A percentile compares a stretch with the other conserved stretches of the same genome.
Conservation (phyloP, 116 monocot genomes). For the Posidonia oceanica region DNA sequence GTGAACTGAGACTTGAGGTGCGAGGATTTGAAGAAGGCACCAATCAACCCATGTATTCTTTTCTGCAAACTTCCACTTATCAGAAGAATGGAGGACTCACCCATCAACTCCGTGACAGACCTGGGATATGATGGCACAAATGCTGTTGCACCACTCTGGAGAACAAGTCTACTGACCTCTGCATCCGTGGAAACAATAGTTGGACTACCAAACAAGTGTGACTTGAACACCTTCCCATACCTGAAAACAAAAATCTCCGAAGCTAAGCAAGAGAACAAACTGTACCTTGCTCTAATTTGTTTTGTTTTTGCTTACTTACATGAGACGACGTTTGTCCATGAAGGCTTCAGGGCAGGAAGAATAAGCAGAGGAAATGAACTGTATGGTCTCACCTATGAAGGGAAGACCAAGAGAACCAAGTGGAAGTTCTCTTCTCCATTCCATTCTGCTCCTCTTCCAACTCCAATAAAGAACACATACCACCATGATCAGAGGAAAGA, state of each 20-base stretch:
- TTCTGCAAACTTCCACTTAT: conserved; percentile 59
- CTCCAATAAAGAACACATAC: conserved; percentile 5
- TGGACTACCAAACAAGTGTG: conserved; percentile 70
- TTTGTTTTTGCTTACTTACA: conserved; percentile 8
- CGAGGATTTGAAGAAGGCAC: conserved; percentile 59
- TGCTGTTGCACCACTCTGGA: conserved; percentile 56
- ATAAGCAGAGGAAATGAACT: conserved; percentile 64
- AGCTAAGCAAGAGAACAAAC: not conserved
- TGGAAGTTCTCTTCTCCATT: conserved; percentile 22
- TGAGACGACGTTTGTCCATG: conserved; percentile 53
- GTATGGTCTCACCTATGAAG: conserved; percentile 68
- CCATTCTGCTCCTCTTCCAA: not conserved
- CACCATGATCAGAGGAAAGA: conserved; percentile 3
- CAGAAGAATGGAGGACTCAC: conserved; percentile 71
- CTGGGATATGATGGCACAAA: conserved; percentile 84
- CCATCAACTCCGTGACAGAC: conserved; percentile 78
- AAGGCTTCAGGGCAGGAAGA: conserved; percentile 61
- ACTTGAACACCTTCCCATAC: conserved; percentile 78
- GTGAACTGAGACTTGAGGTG: conserved; percentile 68
- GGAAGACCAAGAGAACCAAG: conserved; percentile 58
- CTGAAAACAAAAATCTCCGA: conserved; percentile 5
- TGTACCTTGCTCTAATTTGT: not conserved
- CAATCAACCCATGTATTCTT: conserved; percentile 64
- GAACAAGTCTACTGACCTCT: conserved; percentile 51
- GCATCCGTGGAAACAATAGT: conserved; percentile 75